Evolutionary conservation across 1,284 basidiomycete genomes (phyloP).

Genomic region (Boletus mariae): DNA sequence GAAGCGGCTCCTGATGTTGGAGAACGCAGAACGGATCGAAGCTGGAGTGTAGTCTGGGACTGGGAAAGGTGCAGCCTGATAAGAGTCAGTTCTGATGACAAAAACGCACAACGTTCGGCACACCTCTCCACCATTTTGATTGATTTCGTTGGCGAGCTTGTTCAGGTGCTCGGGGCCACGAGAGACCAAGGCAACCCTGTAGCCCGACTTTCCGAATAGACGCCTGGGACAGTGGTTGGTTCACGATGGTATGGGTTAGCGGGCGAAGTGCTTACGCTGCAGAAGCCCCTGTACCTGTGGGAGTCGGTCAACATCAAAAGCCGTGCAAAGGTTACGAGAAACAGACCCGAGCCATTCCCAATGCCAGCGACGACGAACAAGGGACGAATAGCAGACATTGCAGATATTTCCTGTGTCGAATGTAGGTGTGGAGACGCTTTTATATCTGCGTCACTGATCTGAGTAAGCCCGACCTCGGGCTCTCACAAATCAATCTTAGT

Average conservation of each 20-base stretch:
- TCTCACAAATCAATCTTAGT: slow-evolving; percentile 20
- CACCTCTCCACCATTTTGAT: slow-evolving; percentile 56
- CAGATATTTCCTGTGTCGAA: slow-evolving; percentile 22
- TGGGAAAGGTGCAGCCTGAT: slow-evolving; percentile 60
- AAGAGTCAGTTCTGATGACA: background rate
- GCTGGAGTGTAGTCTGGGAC: slow-evolving; percentile 52
- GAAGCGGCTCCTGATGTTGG: slow-evolving; percentile 51
- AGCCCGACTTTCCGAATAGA: slow-evolving; percentile 61
- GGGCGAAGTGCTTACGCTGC: slow-evolving; percentile 48
- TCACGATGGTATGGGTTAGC: background rate
- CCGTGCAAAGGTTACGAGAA: background rate
- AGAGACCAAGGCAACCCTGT: slow-evolving; percentile 66
- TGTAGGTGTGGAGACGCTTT: slow-evolving; percentile 1
- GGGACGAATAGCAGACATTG: slow-evolving; percentile 35
- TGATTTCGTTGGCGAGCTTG: slow-evolving; percentile 54
- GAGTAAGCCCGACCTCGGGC: slow-evolving; percentile 19
- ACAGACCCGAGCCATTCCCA: slow-evolving; percentile 41
- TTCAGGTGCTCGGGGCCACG: slow-evolving; percentile 53
- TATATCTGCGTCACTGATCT: slow-evolving; percentile 11
- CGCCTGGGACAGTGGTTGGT: slow-evolving; percentile 40
- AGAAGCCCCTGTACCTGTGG: slow-evolving; percentile 55
- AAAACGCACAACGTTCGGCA: slow-evolving; percentile 7
- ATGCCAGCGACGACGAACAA: slow-evolving; percentile 54
- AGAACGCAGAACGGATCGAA: slow-evolving; percentile 53
- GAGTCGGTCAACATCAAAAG: background rate